Conservation (phyloP, 768 basidiomycete species). For the Calocera viscosa region DNA sequence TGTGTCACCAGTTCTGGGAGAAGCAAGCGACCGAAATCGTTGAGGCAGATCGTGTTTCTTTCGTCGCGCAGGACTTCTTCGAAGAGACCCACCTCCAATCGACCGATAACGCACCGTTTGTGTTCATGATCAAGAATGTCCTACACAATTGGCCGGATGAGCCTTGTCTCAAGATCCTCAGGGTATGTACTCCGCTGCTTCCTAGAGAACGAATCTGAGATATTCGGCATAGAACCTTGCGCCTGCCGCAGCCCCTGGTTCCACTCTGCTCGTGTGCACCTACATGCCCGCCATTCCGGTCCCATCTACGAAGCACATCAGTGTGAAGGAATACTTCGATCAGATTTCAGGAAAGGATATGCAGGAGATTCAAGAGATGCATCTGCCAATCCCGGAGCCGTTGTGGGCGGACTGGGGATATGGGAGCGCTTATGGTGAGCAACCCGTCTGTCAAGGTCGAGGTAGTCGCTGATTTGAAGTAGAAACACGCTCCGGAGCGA, state of each 20-base stretch:
- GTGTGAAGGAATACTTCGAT: neutral
- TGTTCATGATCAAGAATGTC: constrained; percentile 4
- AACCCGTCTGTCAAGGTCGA: neutral
- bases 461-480: neutral
- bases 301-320: neutral
- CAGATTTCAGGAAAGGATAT: neutral
- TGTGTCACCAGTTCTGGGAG: neutral
- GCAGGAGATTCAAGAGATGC: neutral
- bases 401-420: constrained; percentile 4
- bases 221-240: neutral
- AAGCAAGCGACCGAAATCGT: neutral
- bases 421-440: neutral
- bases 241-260: neutral
- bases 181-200: neutral
- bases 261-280: neutral
- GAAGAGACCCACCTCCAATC: neutral
- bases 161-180: neutral
- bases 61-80: constrained; percentile 4
- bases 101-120: neutral
- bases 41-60: neutral
- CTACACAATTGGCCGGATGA: constrained; percentile 3
- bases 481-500: neutral
- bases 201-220: neutral
- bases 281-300: neutral
- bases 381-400: neutral